A percentile compares a stretch with the other conserved stretches of the same genome.
Conservation (phyloP, 73 alveolate genomes). For the Tetrahymena thermophila region DNA sequence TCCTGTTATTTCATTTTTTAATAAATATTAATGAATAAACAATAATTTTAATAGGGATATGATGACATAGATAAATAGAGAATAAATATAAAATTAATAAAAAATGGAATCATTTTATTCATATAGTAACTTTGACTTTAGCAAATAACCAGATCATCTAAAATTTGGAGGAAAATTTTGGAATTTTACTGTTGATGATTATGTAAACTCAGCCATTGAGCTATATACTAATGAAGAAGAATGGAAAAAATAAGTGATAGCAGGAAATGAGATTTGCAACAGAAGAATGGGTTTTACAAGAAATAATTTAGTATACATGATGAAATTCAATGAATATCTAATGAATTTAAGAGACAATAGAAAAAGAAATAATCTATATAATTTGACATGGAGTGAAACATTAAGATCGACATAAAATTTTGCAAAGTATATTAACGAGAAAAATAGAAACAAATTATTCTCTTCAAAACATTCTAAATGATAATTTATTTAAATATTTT, state of each 20-base stretch:
- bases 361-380: neutral
- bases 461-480: neutral
- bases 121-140: neutral
- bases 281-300: constrained; percentile 32
- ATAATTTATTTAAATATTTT: too few relatives aligned
- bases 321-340: neutral
- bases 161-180: constrained; percentile 32
- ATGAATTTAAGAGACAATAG: neutral
- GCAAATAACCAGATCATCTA: neutral
- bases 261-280: neutral
- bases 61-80: neutral
- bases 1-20: too few relatives aligned
- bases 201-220: constrained; percentile 20
- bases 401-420: constrained; percentile 23
- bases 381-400: constrained; percentile 37
- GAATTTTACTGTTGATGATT: constrained; percentile 17
- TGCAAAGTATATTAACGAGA: constrained; percentile 27
- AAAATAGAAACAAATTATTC: constrained; percentile 8
- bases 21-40: neutral
- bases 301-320: neutral
- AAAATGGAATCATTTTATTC: neutral
- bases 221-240: constrained; percentile 7
- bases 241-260: constrained; percentile 6
- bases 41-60: constrained; percentile 3
- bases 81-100: neutral